Base-by-base conservation (phyloP, 1,284 basidiomycete genomes). In the Afroboletus lepidellus region DNA sequence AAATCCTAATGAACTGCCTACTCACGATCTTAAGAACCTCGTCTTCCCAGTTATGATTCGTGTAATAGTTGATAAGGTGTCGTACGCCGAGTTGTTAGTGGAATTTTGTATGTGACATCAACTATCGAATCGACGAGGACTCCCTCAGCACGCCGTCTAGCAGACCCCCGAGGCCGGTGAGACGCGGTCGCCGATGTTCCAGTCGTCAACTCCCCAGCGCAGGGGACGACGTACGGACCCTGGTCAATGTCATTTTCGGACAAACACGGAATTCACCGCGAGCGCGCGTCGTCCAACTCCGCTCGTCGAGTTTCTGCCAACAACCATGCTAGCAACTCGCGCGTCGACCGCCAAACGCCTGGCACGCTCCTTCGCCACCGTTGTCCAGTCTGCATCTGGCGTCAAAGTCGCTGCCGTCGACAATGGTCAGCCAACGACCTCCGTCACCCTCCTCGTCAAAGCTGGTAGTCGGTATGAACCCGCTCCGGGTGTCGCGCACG, bases 371-470 rank as follows among this genome's bases (percentile, higher is more conserved):
- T 92, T 90, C 72, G 89, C 91, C 51, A 88, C 90, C 56, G 86
- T 88, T 56, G 81, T 87, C 61, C 88, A 94, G 64, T 75, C 77
- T 49, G 21, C 59, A 0, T 80, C 85, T 15, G 92, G 91, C 60
- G 77, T 94, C 68, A 94, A 90, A 74, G 85, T 96, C 65, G 90
- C 92, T 32, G 84, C 90, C 29, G 74, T 89, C 58, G 91, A 95
- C 75, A 78, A 84, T 63, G 87, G 84, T 66, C 87, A 87, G 68
- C 82, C 87, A 54, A 94, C 92, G 6, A 79, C 90, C 38, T 82
- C 89, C 60, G 83, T 98, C 65, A 93, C 92, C 47, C 78, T 98
- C 65, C 82, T 95, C 61, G 83, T 95, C 73, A 95, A 94, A 73
- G 94, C 92, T 54, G 94, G 94, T 51, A 86, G 85, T 65, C 79